Evolutionary conservation across 2,329 filamentous ascomycete species (phyloP).

Genomic region (Arachnopeziza araneosa): DNA sequence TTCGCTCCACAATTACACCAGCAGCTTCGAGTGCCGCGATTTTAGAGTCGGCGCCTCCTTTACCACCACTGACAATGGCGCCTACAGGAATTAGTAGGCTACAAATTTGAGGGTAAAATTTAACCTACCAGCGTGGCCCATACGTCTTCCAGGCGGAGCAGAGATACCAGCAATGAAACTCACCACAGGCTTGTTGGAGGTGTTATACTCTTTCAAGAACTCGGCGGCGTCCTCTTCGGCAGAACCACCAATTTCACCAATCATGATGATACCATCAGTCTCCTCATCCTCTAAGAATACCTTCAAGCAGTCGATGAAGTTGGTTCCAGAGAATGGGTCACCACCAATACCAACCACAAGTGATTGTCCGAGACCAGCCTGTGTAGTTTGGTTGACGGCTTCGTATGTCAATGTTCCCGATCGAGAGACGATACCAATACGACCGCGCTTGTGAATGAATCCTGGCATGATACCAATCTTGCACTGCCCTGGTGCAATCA

Average conservation of each 20-base stretch:
- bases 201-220: slow-evolving; percentile 90
- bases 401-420: slow-evolving; percentile 99
- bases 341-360: slow-evolving; percentile 97
- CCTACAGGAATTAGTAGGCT: slow-evolving; percentile 30
- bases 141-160: slow-evolving; percentile 89
- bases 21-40: slow-evolving; percentile 89
- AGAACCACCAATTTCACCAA: slow-evolving; percentile 95
- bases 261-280: slow-evolving; percentile 99
- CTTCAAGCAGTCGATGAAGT: slow-evolving; percentile 98
- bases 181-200: slow-evolving; percentile 88
- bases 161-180: slow-evolving; percentile 98
- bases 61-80: slow-evolving; percentile 94
- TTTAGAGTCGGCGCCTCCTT: slow-evolving; percentile 97
- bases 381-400: slow-evolving; percentile 98
- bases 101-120: background rate
- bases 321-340: slow-evolving; percentile 97
- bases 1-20: slow-evolving; percentile 94
- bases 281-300: slow-evolving; percentile 94
- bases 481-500: slow-evolving; percentile 93
- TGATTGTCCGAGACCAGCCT: slow-evolving; percentile 93
- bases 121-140: slow-evolving; percentile 83
- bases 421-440: slow-evolving; percentile 96
- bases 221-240: slow-evolving; percentile 98
- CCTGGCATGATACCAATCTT: slow-evolving; percentile 99
- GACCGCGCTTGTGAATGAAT: slow-evolving; percentile 99